phyloP scores from a whole-genome alignment of 2,329 filamentous ascomycete genomes.

The Polytolypa hystricis region DNA sequence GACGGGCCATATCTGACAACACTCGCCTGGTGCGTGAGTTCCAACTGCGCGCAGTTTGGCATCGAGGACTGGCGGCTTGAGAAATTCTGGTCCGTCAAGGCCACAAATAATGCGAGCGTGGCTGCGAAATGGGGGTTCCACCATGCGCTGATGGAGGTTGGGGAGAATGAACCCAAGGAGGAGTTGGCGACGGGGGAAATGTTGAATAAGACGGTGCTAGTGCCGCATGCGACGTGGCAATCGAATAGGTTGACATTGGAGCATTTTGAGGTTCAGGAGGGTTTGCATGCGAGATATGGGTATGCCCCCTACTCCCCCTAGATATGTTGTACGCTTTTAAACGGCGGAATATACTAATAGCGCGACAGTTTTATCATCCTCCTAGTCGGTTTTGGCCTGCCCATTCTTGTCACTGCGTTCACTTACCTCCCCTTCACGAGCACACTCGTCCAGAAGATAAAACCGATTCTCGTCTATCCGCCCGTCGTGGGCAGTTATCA shows the following conservation, averaged over 20 bases:
- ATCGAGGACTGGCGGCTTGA: conserved; percentile 14
- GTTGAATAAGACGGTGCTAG: conserved; percentile 3
- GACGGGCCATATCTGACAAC: conserved; percentile 19
- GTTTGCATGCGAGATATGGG: conserved; percentile 4
- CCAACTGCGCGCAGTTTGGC: conserved; percentile 12
- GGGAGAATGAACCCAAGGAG: background rate
- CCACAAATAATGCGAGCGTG: conserved; percentile 1
- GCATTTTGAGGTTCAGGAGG: conserved; percentile 5
- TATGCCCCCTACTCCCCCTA: background rate
- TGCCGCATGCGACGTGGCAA: conserved; percentile 3
- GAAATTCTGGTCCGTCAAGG: conserved; percentile 5
- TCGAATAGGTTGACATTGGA: conserved; percentile 1
- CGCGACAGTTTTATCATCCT: conserved; percentile 4
- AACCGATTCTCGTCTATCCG: too few relatives aligned
- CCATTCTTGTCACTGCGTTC: conserved; percentile 10
- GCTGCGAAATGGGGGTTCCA: conserved; percentile 5
- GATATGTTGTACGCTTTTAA: background rate
- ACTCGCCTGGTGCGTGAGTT: conserved; percentile 21
- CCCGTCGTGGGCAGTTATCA: conserved; percentile 7
- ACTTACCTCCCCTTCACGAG: conserved; percentile 11
- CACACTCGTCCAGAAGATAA: too few relatives aligned
- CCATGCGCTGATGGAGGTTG: conserved; percentile 1
- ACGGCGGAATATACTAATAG: background rate
- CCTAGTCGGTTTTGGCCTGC: conserved; percentile 2
- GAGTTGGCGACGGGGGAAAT: background rate